Percentiles rank a stretch among this genome's conserved stretches.
Conservation (phyloP, 768 basidiomycete genomes). For the Serendipita indica region DNA sequence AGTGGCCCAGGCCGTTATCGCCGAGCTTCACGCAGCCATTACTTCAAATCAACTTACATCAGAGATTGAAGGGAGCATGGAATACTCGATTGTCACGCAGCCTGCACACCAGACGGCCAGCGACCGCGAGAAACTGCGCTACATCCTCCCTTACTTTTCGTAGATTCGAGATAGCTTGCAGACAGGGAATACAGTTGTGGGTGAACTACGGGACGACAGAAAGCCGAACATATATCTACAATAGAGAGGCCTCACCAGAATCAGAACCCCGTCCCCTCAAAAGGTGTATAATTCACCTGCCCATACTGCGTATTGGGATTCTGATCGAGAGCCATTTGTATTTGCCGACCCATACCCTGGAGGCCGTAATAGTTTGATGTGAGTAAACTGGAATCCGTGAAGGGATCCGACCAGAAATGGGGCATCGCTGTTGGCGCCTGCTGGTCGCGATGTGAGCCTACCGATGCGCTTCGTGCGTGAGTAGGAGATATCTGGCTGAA, state of each 20-base stretch:
- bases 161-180: slow-evolving; percentile 2
- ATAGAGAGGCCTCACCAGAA: slow-evolving; percentile 5
- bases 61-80: slow-evolving; percentile 71
- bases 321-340: not conserved
- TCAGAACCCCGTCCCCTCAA: not conserved
- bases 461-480: not conserved
- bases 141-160: slow-evolving; percentile 64
- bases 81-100: slow-evolving; percentile 65
- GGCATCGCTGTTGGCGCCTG: not conserved
- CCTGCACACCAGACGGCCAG: slow-evolving; percentile 36
- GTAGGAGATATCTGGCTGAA: not conserved
- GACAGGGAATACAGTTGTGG: too few relatives aligned
- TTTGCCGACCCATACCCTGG: not conserved
- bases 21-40: slow-evolving; percentile 49
- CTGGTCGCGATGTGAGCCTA: not conserved
- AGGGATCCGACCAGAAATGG: slow-evolving; percentile 7
- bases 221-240: not conserved
- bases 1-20: slow-evolving; percentile 53
- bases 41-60: slow-evolving; percentile 40
- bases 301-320: not conserved
- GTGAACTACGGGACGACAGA: not conserved
- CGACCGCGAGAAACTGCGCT: slow-evolving; percentile 55
- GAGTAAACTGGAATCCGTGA: not conserved
- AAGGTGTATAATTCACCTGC: not conserved
- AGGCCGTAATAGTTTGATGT: slow-evolving; percentile 3